Evolutionary conservation across 2,329 filamentous ascomycete species (phyloP).

Genomic region (Helotiales sp.): DNA sequence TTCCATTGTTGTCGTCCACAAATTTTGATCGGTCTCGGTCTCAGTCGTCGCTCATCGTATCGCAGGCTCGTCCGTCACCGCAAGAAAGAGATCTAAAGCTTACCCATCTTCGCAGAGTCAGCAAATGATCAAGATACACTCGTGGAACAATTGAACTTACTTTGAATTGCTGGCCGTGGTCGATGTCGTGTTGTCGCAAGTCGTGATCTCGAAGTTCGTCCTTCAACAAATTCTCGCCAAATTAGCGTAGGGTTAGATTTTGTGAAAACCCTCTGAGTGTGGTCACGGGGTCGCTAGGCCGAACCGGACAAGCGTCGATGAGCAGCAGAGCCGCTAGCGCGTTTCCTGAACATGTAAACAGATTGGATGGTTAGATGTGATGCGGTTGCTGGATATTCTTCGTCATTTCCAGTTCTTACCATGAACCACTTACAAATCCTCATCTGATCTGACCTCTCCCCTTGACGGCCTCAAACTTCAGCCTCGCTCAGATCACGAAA

Average conservation of each 20-base stretch:
- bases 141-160: conserved; percentile 39
- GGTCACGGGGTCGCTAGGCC: conserved; percentile 16
- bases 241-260: conserved; percentile 24
- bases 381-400: neutral
- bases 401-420: neutral
- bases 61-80: neutral
- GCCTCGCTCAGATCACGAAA: conserved; percentile 12
- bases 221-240: conserved; percentile 18
- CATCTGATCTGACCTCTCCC: neutral
- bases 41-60: conserved; percentile 10
- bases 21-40: conserved; percentile 5
- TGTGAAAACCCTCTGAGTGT: conserved; percentile 21
- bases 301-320: conserved; percentile 3
- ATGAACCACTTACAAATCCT: neutral
- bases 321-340: conserved; percentile 10
- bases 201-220: conserved; percentile 13
- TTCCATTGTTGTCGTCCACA: neutral
- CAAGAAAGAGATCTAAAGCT: conserved; percentile 42
- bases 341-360: conserved; percentile 11
- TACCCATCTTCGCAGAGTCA: conserved; percentile 57
- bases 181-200: conserved; percentile 37
- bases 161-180: conserved; percentile 47
- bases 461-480: conserved; percentile 4
- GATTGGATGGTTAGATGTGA: neutral
- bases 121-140: conserved; percentile 30